These are phyloP conservation scores for Clavaria fumosa DNA, from an alignment of 768 basidiomycete genomes.

Conservation along the genomic window DNA sequence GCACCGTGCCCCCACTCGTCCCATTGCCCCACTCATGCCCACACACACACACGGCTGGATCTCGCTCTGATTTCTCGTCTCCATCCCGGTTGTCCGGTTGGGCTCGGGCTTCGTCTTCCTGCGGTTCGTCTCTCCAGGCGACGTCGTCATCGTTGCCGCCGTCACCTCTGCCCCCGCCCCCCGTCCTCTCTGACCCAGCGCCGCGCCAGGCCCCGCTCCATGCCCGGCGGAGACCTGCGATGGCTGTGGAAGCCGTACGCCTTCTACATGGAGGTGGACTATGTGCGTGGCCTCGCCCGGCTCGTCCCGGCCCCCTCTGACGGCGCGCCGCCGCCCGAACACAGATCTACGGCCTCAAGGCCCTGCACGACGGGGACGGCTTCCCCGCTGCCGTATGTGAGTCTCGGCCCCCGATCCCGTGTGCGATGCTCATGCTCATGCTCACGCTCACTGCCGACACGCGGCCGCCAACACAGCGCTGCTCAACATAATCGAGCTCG, in stretches of 20 bases:
- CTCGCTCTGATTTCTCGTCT: slow-evolving; percentile 53
- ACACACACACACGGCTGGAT: slow-evolving; percentile 21
- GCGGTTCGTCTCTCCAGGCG: slow-evolving; percentile 31
- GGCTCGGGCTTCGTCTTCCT: slow-evolving; percentile 72
- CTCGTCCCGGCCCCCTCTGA: no score
- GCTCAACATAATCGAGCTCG: no score
- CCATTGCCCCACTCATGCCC: no score
- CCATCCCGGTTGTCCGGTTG: slow-evolving; percentile 55
- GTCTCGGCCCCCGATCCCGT: slow-evolving; percentile 16
- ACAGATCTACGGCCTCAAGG: slow-evolving; percentile 62
- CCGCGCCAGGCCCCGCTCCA: slow-evolving; percentile 61
- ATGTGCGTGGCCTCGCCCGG: slow-evolving; percentile 21
- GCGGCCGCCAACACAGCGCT: no score
- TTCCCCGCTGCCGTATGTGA: slow-evolving; percentile 82
- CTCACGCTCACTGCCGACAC: slow-evolving; percentile 1
- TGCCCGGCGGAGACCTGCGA: slow-evolving; percentile 78
- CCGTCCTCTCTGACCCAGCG: background rate
- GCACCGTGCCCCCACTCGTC: no score
- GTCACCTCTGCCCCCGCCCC: no score
- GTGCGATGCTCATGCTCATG: background rate
- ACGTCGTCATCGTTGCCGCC: background rate
- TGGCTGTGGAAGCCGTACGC: slow-evolving; percentile 87
- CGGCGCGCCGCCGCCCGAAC: background rate
- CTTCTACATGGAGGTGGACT: slow-evolving; percentile 48
- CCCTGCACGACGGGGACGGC: slow-evolving; percentile 50